Base-by-base conservation (phyloP, 495 filamentous ascomycete species). In the Xylaria palmicola region DNA sequence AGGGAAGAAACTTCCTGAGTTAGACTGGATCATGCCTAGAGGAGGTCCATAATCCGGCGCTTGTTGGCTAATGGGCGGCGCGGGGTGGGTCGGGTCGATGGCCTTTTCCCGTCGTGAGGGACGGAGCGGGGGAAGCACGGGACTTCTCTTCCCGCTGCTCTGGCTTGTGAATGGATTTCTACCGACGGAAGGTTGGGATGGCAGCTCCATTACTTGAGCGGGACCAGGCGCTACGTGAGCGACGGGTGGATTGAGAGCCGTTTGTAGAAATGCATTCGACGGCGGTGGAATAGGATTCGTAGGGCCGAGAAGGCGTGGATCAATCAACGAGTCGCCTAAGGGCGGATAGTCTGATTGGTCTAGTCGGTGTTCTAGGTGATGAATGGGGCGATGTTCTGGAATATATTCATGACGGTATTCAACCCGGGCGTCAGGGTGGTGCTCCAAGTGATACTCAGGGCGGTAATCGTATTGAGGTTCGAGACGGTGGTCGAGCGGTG, bases 71-170 rank as follows among this genome's bases (percentile, higher is more conserved):
- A 65, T 47, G 7, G 63, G 71, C n/a, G 56, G 67, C 13, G 43
- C 32, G 17, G 53, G 58, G n/a, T 62, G 19, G 15, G 37, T 10
- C 4, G 59, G 13, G 6, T 61, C 59, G n/a, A 55, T 30, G 40
- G 27, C 40, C 26, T 61, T 54, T 20, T 62, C 57, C n/a, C 45
- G 52, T 13, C 66, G 69, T 45, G 75, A 67, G 15, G 77, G 77
- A n/a, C 77, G 73, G n/a, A 79, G 48, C 0, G 77, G 76, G 0
- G 77, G 77, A 24, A 79, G 71, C 22, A 68, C 29, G 5, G 63
- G 66, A 44, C 57, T 65, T n/a, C 62, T 64, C n/a, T 36, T 65
- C 2, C 41, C 51, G 24, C 26, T 60, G 24, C 43, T 54, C 40
- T 62, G 62, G 59, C n/a, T 57, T 13, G 60, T 37, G 32, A 71